A percentile compares a stretch with the other conserved stretches of the same genome.
phyloP scores from a whole-genome alignment of 2,329 filamentous ascomycete species.

The Penicillium sclerotiorum region DNA sequence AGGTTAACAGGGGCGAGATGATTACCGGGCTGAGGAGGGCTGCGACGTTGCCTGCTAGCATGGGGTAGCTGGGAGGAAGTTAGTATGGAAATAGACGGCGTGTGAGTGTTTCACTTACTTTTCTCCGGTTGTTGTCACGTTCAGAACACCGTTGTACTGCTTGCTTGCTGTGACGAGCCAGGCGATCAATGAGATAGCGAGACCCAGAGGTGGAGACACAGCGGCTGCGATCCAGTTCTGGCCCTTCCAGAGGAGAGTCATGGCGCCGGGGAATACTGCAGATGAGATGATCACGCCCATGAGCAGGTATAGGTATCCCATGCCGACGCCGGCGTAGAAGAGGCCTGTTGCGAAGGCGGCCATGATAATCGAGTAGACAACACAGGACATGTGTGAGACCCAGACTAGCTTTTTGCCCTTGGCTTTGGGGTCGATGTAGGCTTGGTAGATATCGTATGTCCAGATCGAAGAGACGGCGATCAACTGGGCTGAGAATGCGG shows the following conservation, averaged over 20 bases:
- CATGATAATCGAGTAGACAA: slow-evolving; percentile 76
- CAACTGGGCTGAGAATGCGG: slow-evolving; percentile 77
- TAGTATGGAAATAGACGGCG: background rate
- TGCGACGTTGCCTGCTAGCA: slow-evolving; percentile 84
- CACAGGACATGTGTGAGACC: slow-evolving; percentile 73
- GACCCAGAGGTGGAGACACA: slow-evolving; percentile 68
- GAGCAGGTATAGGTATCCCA: slow-evolving; percentile 86
- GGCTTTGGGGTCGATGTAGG: slow-evolving; percentile 78
- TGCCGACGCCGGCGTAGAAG: slow-evolving; percentile 72
- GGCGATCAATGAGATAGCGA: slow-evolving; percentile 68
- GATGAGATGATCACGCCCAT: slow-evolving; percentile 91
- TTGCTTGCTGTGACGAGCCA: slow-evolving; percentile 78
- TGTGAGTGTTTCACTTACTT: slow-evolving; percentile 53
- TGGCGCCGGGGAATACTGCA: slow-evolving; percentile 78
- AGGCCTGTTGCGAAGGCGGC: slow-evolving; percentile 77
- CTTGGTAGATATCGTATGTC: slow-evolving; percentile 87
- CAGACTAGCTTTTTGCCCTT: slow-evolving; percentile 76
- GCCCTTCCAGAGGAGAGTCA: slow-evolving; percentile 78
- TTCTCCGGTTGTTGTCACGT: slow-evolving; percentile 74
- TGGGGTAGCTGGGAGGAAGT: slow-evolving; percentile 59
- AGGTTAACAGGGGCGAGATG: slow-evolving; percentile 75
- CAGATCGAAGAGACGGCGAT: slow-evolving; percentile 87
- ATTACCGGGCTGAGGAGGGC: slow-evolving; percentile 76
- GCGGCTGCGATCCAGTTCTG: slow-evolving; percentile 77
- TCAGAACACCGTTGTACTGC: slow-evolving; percentile 64